These are phyloP conservation scores for Colletotrichum abscissum DNA, from an alignment of 2,329 filamentous ascomycete genomes.

Conservation along the genomic window DNA sequence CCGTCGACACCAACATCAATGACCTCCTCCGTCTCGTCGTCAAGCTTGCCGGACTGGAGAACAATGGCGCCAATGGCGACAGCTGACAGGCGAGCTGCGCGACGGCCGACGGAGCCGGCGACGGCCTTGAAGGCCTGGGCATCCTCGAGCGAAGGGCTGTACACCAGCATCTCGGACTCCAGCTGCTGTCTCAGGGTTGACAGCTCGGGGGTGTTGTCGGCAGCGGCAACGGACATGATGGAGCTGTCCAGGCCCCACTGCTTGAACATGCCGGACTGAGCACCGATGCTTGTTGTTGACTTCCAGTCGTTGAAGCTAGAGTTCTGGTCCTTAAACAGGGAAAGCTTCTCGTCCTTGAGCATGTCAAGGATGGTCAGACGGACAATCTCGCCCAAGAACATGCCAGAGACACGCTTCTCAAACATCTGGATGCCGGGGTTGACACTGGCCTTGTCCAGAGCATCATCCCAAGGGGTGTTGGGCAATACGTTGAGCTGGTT, in stretches of 20 bases:
- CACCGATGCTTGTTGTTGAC: slow-evolving; percentile 76
- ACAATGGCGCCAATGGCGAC: slow-evolving; percentile 89
- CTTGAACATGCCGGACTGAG: slow-evolving; percentile 75
- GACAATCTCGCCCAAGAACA: slow-evolving; percentile 97
- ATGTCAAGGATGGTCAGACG: slow-evolving; percentile 81
- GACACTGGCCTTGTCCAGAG: slow-evolving; percentile 81
- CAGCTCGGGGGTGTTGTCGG: slow-evolving; percentile 79
- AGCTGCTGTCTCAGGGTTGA: slow-evolving; percentile 81
- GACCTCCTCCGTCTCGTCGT: slow-evolving; percentile 73
- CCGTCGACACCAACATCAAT: slow-evolving; percentile 95
- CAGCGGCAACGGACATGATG: slow-evolving; percentile 87
- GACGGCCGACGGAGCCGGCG: slow-evolving; percentile 84
- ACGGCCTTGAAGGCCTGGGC: slow-evolving; percentile 89
- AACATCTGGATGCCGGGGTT: slow-evolving; percentile 99
- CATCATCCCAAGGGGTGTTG: slow-evolving; percentile 83
- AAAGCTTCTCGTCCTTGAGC: slow-evolving; percentile 72
- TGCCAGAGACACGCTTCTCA: slow-evolving; percentile 97
- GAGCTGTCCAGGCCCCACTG: slow-evolving; percentile 93
- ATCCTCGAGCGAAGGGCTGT: slow-evolving; percentile 82
- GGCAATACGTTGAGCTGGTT: slow-evolving; percentile 91
- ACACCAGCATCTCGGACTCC: slow-evolving; percentile 80
- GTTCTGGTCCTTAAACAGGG: slow-evolving; percentile 82
- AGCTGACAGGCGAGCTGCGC: slow-evolving; percentile 87
- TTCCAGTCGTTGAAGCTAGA: slow-evolving; percentile 76
- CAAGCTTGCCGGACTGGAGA: slow-evolving; percentile 80